phyloP scores from a whole-genome alignment of 371 early-diverging fungal species.

The Syncephalis plumigaleata region DNA sequence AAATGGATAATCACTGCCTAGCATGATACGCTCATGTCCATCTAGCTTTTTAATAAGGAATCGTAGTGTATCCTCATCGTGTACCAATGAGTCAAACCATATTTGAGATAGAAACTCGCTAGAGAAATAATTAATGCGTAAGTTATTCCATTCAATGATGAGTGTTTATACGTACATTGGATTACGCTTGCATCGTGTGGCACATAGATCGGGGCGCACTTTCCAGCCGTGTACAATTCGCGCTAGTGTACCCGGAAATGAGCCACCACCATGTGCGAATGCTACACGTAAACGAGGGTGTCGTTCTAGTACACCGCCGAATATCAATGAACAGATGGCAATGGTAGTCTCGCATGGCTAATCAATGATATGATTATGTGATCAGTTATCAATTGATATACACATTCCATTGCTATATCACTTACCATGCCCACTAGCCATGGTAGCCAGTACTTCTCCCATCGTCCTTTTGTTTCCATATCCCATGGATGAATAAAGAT shows the following conservation, averaged over 20 bases:
- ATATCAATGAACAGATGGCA: slow-evolving; percentile 39
- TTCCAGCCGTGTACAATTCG: slow-evolving; percentile 49
- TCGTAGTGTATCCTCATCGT: slow-evolving; percentile 42
- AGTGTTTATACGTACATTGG: slow-evolving; percentile 17
- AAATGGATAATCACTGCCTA: slow-evolving; percentile 55
- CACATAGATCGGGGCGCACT: slow-evolving; percentile 45
- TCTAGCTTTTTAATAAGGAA: slow-evolving; percentile 37
- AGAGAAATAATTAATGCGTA: neutral
- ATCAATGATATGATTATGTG: neutral
- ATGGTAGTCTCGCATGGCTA: slow-evolving; percentile 52
- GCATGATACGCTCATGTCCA: slow-evolving; percentile 36
- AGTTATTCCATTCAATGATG: neutral
- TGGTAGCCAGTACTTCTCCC: slow-evolving; percentile 58
- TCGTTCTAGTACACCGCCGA: slow-evolving; percentile 49
- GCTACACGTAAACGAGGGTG: slow-evolving; percentile 36
- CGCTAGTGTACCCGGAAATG: slow-evolving; percentile 44
- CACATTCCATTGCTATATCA: neutral
- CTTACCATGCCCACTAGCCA: slow-evolving; percentile 44
- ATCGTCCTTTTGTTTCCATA: slow-evolving; percentile 36
- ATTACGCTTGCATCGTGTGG: slow-evolving; percentile 24
- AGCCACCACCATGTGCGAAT: slow-evolving; percentile 60
- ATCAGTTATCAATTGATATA: too few relatives aligned
- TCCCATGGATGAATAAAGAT: slow-evolving; percentile 63
- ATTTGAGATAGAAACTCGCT: slow-evolving; percentile 31
- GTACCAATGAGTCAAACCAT: slow-evolving; percentile 48